These are phyloP conservation scores for Prunus dulcis DNA, from an alignment of 306 rosid genomes.

Conservation along the genomic window DNA sequence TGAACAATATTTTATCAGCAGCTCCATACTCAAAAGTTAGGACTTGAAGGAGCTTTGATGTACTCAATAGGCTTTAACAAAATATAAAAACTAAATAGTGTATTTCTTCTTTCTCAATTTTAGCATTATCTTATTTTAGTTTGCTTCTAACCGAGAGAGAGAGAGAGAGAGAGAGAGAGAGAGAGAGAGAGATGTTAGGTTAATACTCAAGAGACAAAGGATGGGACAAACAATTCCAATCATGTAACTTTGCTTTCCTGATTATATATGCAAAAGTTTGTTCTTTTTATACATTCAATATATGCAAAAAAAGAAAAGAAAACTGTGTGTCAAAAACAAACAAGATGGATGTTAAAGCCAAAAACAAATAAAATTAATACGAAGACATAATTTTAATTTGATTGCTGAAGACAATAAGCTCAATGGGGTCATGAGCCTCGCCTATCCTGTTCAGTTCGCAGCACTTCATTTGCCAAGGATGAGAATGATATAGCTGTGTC, in stretches of 20 bases:
- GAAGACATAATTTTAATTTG: conserved; percentile 2
- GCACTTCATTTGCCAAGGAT: conserved; percentile 71
- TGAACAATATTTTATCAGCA: conserved; percentile 2
- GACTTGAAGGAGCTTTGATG: neutral
- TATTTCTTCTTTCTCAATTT: neutral
- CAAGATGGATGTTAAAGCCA: neutral
- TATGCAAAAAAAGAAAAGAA: neutral
- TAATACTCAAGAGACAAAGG: no score
- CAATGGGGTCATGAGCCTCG: conserved; percentile 28
- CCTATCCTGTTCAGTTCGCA: conserved; percentile 56
- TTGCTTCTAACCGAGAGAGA: no score
- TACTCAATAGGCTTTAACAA: neutral
- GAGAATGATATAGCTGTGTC: conserved; percentile 81
- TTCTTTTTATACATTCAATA: neutral
- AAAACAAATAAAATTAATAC: conserved; percentile 1
- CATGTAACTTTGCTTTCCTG: neutral
- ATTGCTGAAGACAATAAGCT: neutral
- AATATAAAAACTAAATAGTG: neutral
- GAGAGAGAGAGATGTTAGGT: no score
- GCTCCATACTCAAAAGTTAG: neutral
- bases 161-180: no score
- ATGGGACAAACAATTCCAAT: neutral
- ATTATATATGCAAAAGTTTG: neutral
- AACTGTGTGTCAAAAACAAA: neutral
- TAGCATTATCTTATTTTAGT: neutral